phyloP scores from a whole-genome alignment of 306 rosid genomes.

The Citrullus mucosospermus region DNA sequence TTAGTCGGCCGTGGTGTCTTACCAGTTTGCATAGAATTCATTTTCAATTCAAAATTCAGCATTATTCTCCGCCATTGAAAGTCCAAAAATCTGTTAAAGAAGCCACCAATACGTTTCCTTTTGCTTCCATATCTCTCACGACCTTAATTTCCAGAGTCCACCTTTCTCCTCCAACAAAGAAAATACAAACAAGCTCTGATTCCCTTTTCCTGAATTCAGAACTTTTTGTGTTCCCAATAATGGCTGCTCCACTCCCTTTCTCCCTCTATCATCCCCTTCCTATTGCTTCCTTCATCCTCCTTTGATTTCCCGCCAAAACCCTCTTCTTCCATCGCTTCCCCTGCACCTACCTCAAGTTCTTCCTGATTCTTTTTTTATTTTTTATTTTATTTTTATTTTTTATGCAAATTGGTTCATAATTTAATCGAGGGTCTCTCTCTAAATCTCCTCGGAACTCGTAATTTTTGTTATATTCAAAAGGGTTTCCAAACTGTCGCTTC shows the following conservation, averaged over 20 bases:
- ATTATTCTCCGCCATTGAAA: constrained; percentile 3
- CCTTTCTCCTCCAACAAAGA: constrained; percentile 20
- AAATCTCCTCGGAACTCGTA: neutral
- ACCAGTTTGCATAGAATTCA: neutral
- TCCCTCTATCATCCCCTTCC: constrained; percentile 13
- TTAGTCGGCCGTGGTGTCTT: neutral
- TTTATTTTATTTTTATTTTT: no score
- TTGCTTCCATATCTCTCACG: constrained; percentile 6
- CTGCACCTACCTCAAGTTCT: neutral
- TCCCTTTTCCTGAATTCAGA: constrained; percentile 27
- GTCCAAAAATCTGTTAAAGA: neutral
- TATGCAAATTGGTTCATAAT: neutral
- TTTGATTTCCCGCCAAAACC: constrained; percentile 15
- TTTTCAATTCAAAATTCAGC: neutral
- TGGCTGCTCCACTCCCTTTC: constrained; percentile 43
- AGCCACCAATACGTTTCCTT: neutral
- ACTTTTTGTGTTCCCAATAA: constrained; percentile 51
- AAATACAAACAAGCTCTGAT: constrained; percentile 12
- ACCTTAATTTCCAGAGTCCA: constrained; percentile 17
- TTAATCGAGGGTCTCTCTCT: neutral
- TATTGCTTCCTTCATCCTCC: neutral
- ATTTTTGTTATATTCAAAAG: neutral
- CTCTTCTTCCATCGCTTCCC: constrained; percentile 9
- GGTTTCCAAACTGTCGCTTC: neutral
- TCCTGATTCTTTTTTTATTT: neutral